Evolutionary conservation across 73 alveolate genomes (phyloP), one percentile per base, ranked within the genome.

Genomic region (Loxodes magnus): DNA sequence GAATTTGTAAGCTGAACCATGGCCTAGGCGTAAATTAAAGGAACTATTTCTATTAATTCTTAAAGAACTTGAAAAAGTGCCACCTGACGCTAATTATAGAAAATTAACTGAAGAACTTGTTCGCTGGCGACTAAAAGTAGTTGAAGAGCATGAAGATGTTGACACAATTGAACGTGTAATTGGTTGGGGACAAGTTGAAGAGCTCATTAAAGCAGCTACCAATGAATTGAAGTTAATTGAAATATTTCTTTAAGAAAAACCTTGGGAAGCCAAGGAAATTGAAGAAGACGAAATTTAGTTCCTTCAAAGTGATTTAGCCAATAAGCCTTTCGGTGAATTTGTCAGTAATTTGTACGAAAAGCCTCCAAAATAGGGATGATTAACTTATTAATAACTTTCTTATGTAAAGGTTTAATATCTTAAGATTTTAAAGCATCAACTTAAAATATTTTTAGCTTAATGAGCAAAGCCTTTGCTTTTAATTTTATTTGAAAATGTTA

Each of bases 51-150:
- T 46, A 23, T 5, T 12, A 46, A 22, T 7, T 20, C 26, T 46
- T 0, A 46, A 46, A 46, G 59, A 46, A n/a, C 34, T 46, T 19
- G n/a, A n/a, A n/a, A n/a, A n/a, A n/a, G n/a, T n/a, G n/a, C 59
- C 59, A 21, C 43, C 22, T 25, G 59, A 46, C 26, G 51, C 36
- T 9, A 41, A 41, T 10, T 46, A 46, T 23, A 46, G 59, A 23
- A 2, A 25, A n/a, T 46, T 46, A 25, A 22, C 27, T 46, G 59
- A 46, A 46, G 59, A 46, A 46, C 9, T 19, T 12, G 7, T 20
- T 46, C 28, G 59, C 5, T 46, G 22, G 3, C 50, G 59, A 1
- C 39, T 46, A n/a, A 46, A 46, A 46, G 34, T 46, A n/a, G 59
- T 46, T 20, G 59, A 46, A 19, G 39, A 17, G n/a, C 7, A 46